Evolutionary conservation across 202 grass and related monocot species (phyloP).

Genomic region (Cymbopogon flexuosus): DNA sequence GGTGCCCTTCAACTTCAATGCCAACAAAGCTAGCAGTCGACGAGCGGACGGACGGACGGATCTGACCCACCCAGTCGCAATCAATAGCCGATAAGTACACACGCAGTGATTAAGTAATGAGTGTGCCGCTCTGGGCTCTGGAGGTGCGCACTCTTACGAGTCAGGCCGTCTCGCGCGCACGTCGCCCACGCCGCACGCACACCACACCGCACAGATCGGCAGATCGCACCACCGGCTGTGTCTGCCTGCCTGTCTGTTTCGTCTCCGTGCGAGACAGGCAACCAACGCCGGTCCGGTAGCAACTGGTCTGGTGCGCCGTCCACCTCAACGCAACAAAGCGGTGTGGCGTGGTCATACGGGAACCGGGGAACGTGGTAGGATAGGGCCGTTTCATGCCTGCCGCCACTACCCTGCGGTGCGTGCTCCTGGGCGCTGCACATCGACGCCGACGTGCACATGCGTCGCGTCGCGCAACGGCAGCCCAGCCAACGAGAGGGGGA

Average conservation of each 20-base stretch:
- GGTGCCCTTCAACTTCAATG: constrained; percentile 40
- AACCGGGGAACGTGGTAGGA: constrained; percentile 34
- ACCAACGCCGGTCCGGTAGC: neutral
- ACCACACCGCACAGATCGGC: neutral
- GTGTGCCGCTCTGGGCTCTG: neutral
- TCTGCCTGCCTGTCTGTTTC: neutral
- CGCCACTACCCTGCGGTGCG: no score
- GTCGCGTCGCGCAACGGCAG: neutral
- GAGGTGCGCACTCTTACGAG: neutral
- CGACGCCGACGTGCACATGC: neutral
- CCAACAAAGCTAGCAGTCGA: constrained; percentile 19
- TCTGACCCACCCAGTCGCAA: constrained; percentile 29
- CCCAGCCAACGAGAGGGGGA: neutral
- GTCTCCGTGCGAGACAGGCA: constrained; percentile 15
- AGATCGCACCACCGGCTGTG: neutral
- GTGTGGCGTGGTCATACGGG: constrained; percentile 22
- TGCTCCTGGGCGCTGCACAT: no score
- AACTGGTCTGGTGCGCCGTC: constrained; percentile 24
- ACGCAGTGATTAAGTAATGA: constrained; percentile 17
- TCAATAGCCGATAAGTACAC: constrained; percentile 36
- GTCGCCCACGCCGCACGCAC: no score
- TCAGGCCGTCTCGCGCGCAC: neutral
- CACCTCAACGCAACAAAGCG: constrained; percentile 14
- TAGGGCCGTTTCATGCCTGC: neutral
- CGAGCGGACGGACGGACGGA: constrained; percentile 20